Evolutionary conservation across 2,329 filamentous ascomycete genomes (phyloP).

Genomic region (Calonectria leucothoes): DNA sequence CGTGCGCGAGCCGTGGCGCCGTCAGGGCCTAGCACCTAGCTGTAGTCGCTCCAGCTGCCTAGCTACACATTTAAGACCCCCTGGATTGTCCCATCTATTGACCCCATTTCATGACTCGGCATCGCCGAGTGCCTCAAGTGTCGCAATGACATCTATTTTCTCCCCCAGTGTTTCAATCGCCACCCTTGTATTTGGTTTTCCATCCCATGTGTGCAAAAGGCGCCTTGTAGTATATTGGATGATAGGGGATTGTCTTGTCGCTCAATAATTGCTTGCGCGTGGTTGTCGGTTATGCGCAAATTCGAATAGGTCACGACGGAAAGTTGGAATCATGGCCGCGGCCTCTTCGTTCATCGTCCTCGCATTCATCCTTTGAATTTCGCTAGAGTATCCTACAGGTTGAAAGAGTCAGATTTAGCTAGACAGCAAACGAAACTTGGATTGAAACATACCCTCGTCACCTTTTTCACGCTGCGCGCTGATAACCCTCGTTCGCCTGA

Average conservation of each 20-base stretch:
- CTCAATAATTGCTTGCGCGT: not conserved
- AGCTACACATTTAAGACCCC: not conserved
- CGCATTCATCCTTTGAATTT: conserved; percentile 75
- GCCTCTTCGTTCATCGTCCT: not conserved
- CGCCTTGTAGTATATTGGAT: not conserved
- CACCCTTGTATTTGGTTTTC: not conserved
- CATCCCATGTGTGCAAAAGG: not conserved
- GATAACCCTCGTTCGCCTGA: conserved; percentile 79
- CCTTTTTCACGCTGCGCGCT: conserved; percentile 81
- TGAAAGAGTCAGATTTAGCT: conserved; percentile 21
- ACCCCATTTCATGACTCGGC: conserved; percentile 14
- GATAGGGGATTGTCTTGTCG: no score
- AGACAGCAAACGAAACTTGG: not conserved
- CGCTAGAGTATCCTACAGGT: conserved; percentile 68
- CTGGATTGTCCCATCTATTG: conserved; percentile 15
- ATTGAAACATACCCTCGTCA: conserved; percentile 72
- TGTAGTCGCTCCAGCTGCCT: not conserved
- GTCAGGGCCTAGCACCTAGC: not conserved
- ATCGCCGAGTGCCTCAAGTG: not conserved
- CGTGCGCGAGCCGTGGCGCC: conserved; percentile 31
- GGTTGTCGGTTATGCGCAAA: not conserved
- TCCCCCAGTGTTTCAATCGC: not conserved
- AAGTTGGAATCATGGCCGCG: not conserved
- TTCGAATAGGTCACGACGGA: not conserved
- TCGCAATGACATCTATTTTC: not conserved